Evolutionary conservation across 192 early-diverging fungal genomes (phyloP).

Genomic region (Podila horticola): DNA sequence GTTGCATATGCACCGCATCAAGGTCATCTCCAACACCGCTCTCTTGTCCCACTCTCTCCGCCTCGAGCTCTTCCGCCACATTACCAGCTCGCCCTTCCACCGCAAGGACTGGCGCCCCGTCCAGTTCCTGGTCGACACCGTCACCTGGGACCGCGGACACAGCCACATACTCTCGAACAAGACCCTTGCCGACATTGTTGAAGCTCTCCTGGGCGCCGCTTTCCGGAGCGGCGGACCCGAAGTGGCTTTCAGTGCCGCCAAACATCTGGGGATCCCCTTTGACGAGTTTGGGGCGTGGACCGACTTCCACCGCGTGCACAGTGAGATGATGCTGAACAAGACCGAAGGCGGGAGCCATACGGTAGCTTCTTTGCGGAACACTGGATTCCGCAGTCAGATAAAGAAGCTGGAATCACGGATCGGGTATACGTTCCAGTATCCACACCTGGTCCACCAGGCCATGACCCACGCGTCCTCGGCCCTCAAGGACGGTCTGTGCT

Average conservation of each 20-base stretch:
- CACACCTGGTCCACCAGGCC: constrained; percentile 75
- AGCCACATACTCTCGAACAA: constrained; percentile 78
- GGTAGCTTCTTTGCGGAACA: no score
- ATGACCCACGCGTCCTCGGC: constrained; percentile 78
- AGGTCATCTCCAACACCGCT: constrained; percentile 79
- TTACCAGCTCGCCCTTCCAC: constrained; percentile 74
- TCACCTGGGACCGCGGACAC: constrained; percentile 22
- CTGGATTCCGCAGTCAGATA: no score
- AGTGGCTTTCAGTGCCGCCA: constrained; percentile 63
- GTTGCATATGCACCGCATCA: constrained; percentile 75
- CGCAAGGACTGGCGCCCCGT: constrained; percentile 65
- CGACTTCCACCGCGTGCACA: constrained; percentile 53
- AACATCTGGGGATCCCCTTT: constrained; percentile 65
- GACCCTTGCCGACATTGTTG: constrained; percentile 85
- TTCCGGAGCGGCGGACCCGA: constrained; percentile 67
- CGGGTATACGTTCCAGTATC: constrained; percentile 78
- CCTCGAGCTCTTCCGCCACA: constrained; percentile 64
- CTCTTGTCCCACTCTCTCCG: constrained; percentile 67
- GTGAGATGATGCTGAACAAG: no score
- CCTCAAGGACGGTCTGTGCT: constrained; percentile 65
- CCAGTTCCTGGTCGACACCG: constrained; percentile 47
- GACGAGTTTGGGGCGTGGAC: constrained; percentile 61
- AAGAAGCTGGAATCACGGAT: constrained; percentile 47
- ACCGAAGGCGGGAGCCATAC: no score
- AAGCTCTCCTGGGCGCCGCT: constrained; percentile 84